phyloP scores from a whole-genome alignment of 2,329 filamentous ascomycete genomes.

The Colletotrichum caudatum region DNA sequence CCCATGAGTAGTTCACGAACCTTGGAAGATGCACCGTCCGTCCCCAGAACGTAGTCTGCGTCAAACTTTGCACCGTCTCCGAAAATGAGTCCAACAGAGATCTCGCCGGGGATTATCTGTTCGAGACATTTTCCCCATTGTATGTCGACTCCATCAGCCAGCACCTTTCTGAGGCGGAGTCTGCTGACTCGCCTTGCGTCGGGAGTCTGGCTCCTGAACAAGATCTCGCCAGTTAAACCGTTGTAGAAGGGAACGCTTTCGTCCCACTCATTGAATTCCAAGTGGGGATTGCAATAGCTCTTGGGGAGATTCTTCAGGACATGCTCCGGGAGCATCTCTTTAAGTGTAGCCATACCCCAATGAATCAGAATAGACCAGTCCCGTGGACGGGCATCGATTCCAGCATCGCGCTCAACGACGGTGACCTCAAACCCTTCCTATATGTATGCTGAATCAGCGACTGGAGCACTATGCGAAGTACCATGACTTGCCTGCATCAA shows the following conservation, averaged over 20 bases:
- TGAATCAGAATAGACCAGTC: constrained; percentile 57
- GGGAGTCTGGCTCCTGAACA: constrained; percentile 51
- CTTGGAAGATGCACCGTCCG: constrained; percentile 49
- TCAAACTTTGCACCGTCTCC: constrained; percentile 44
- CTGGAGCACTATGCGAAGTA: too few species aligned
- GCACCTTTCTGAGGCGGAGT: constrained; percentile 49
- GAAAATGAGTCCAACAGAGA: constrained; percentile 46
- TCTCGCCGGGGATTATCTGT: background rate
- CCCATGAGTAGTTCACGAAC: constrained; percentile 50
- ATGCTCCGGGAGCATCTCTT: constrained; percentile 50
- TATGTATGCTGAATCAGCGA: background rate
- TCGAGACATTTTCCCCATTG: constrained; percentile 47
- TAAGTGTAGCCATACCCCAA: constrained; percentile 54
- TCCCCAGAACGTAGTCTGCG: constrained; percentile 49
- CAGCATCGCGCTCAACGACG: constrained; percentile 50
- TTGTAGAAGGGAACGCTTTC: constrained; percentile 51
- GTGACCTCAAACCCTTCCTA: constrained; percentile 51
- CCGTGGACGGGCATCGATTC: constrained; percentile 48
- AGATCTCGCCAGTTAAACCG: constrained; percentile 51
- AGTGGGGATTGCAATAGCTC: constrained; percentile 52
- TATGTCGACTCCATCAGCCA: constrained; percentile 50
- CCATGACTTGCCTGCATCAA: constrained; percentile 48
- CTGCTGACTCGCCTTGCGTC: constrained; percentile 52
- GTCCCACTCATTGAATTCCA: constrained; percentile 48
- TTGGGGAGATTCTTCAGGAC: constrained; percentile 47